Evolutionary conservation across 2,329 filamentous ascomycete species (phyloP), one percentile per base, ranked within the genome.

Genomic region (Coniella vitis): DNA sequence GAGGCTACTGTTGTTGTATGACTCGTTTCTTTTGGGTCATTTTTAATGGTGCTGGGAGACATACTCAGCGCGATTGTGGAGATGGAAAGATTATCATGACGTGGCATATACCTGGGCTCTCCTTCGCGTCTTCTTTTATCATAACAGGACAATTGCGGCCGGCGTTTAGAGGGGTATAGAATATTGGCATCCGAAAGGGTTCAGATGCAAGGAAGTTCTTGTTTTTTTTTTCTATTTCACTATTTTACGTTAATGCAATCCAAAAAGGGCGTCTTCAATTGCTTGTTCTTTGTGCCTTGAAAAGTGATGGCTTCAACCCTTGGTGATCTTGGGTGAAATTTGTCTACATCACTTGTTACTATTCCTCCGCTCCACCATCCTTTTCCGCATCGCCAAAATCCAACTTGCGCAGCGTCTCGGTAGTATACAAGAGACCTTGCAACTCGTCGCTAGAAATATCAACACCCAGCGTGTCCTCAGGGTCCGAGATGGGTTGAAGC

Each of bases 321-420:
- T n/a, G n/a, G n/a, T 53, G 47, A 32, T 36, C 39, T 25, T n/a
- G n/a, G n/a, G 16, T 35, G 22, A 19, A 29, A 29, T 19, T 46
- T 19, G 9, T 9, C 5, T 22, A n/a, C n/a, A n/a, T n/a, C n/a
- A n/a, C 19, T 14, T 36, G 17, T 36, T 53, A 43, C 13, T 56
- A 51, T 29, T 39, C 52, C 21, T 55, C 54, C 7, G 38, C 52
- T n/a, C 51, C 57, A 3, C 25, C 17, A 7, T 42, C 40, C 12
- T 16, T 32, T 34, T 42, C 39, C 14, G 25, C 25, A 19, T 59
- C 68, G 9, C 64, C 65, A 34, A 52, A 59, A 4, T 62, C 61
- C 25, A 69, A 63, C 58, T 78, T 78, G 40, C 75, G 69, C 55
- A 78, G 57, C 35, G 65, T 69, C 55, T 75, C 74, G 1, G 66